These are phyloP conservation scores for Candida ortonii DNA, from an alignment of 805 yeast genomes.

Conservation along the genomic window DNA sequence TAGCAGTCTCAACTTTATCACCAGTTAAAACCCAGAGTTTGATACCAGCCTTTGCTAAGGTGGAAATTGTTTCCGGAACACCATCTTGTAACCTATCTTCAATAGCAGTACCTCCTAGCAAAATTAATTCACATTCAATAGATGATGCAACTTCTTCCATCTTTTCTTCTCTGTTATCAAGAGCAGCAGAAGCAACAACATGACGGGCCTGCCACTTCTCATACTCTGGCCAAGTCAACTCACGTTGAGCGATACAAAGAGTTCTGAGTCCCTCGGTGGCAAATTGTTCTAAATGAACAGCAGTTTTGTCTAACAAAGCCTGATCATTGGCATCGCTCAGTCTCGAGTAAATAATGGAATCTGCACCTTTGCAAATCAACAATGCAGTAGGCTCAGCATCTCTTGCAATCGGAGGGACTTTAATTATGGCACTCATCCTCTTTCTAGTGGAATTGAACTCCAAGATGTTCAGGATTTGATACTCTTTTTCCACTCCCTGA, in stretches of 20 bases:
- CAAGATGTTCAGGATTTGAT: constrained; percentile 64
- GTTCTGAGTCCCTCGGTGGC: constrained; percentile 86
- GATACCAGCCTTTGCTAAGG: constrained; percentile 72
- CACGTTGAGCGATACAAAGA: constrained; percentile 72
- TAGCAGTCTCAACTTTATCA: constrained; percentile 87
- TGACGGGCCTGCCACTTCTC: constrained; percentile 61
- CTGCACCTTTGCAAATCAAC: constrained; percentile 82
- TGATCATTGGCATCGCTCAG: constrained; percentile 47
- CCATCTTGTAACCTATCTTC: constrained; percentile 85
- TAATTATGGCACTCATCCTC: constrained; percentile 81
- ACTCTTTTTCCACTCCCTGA: constrained; percentile 69
- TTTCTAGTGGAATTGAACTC: constrained; percentile 84
- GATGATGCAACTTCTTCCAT: constrained; percentile 75
- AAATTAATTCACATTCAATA: constrained; percentile 60
- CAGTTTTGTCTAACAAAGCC: constrained; percentile 53
- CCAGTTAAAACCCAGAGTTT: constrained; percentile 86
- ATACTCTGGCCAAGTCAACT: constrained; percentile 60
- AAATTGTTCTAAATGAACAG: constrained; percentile 69
- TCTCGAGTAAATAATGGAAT: constrained; percentile 71
- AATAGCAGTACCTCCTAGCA: constrained; percentile 83
- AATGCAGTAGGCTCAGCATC: constrained; percentile 56
- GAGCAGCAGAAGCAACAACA: constrained; percentile 62
- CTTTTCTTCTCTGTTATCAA: constrained; percentile 59
- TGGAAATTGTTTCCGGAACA: constrained; percentile 76
- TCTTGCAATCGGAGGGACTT: constrained; percentile 50